Percentiles rank a stretch among this genome's conserved stretches.
phyloP scores from a whole-genome alignment of 225 moss, liverwort and hornwort genomes.

The Polytrichum commune region DNA sequence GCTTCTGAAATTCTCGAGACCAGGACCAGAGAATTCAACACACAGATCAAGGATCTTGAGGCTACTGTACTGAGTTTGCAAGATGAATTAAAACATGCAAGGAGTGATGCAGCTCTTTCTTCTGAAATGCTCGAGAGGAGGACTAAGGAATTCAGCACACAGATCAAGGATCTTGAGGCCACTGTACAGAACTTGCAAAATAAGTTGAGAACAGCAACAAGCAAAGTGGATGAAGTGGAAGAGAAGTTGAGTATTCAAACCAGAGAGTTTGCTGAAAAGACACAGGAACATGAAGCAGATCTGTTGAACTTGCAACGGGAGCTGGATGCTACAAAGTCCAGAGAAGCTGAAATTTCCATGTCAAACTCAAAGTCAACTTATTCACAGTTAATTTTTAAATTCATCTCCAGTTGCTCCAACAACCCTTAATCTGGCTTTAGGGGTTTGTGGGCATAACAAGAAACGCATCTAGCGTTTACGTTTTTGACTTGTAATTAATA shows the following conservation, averaged over 20 bases:
- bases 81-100: conserved; percentile 24
- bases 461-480: no score
- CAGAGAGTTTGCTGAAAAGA: conserved; percentile 32
- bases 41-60: conserved; percentile 28
- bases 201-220: conserved; percentile 19
- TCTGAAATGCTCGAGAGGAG: conserved; percentile 18
- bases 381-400: no score
- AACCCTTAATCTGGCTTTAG: no score
- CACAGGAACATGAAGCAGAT: conserved; percentile 24
- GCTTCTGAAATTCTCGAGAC: conserved; percentile 22
- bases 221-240: conserved; percentile 26
- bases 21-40: conserved; percentile 28
- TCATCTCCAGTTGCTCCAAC: no score
- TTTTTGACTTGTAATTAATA: no score
- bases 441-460: no score
- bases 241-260: conserved; percentile 21
- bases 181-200: conserved; percentile 26
- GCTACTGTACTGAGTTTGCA: conserved; percentile 19
- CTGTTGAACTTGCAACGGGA: conserved; percentile 32
- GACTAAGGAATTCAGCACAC: conserved; percentile 23
- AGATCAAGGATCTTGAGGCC: conserved; percentile 22
- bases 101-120: conserved; percentile 12
- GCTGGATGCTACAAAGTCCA: conserved; percentile 26
- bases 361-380: no score
- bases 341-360: conserved; percentile 8